Percentiles rank a stretch among this genome's conserved stretches.
Evolutionary conservation across 768 basidiomycete species (phyloP).

Genomic region (Lanmaoa rubissima): DNA sequence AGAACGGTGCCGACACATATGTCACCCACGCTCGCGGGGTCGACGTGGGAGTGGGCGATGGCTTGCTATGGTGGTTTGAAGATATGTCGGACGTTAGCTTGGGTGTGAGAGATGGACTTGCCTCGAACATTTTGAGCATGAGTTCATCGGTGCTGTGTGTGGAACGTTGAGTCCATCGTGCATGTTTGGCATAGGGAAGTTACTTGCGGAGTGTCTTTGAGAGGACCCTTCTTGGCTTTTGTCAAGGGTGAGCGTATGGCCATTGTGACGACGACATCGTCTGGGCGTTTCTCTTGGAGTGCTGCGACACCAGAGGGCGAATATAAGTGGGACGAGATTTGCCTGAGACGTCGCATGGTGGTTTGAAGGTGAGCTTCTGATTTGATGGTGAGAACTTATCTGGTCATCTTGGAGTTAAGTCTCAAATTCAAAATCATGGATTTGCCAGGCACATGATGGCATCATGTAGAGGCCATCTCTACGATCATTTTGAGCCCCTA

Average conservation of each 20-base stretch:
- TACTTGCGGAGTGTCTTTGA: conserved; percentile 64
- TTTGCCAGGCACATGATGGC: too few species aligned
- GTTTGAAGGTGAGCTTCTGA: not conserved
- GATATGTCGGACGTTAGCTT: not conserved
- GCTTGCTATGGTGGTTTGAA: conserved; percentile 43
- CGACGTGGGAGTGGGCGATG: conserved; percentile 55
- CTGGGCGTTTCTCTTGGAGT: conserved; percentile 56
- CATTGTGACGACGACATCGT: conserved; percentile 83
- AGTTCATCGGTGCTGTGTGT: conserved; percentile 67
- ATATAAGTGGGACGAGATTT: conserved; percentile 60
- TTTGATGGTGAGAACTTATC: not conserved
- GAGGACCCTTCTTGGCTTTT: conserved; percentile 73
- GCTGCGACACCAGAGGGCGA: conserved; percentile 45
- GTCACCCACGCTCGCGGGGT: conserved; percentile 67
- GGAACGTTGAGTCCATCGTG: conserved; percentile 9
- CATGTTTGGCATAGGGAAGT: not conserved
- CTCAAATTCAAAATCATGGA: too few species aligned
- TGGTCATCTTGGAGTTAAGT: too few species aligned
- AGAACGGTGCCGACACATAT: conserved; percentile 80
- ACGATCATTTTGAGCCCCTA: too few species aligned
- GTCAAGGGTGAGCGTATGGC: conserved; percentile 75
- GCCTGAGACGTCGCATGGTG: conserved; percentile 62
- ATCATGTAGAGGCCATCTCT: too few species aligned
- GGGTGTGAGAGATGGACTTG: conserved; percentile 16
- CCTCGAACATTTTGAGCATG: conserved; percentile 80